Evolutionary conservation across 768 basidiomycete genomes (phyloP).

Genomic region (Ephemerocybe angulata): DNA sequence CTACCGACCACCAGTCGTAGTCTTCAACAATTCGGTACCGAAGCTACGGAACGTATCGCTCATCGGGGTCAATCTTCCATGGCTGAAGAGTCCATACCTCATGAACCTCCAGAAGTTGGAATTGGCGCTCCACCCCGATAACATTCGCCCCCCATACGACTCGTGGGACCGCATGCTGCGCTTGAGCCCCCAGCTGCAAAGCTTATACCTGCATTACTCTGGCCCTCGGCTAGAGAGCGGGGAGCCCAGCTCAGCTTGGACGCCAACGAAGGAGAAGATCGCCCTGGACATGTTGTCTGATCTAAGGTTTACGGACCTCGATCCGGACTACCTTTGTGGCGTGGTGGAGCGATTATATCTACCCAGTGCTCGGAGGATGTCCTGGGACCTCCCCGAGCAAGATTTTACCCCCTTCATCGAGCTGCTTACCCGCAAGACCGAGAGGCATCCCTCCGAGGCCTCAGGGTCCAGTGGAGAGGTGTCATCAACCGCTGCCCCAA

Average conservation of each 20-base stretch:
- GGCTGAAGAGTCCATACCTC: slow-evolving; percentile 50
- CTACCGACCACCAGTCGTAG: slow-evolving; percentile 53
- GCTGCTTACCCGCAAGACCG: slow-evolving; percentile 25
- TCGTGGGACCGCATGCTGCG: slow-evolving; percentile 55
- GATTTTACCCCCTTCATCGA: slow-evolving; percentile 48
- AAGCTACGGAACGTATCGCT: slow-evolving; percentile 52
- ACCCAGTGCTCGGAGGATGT: slow-evolving; percentile 42
- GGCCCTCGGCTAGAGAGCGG: slow-evolving; percentile 41
- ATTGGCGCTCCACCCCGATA: slow-evolving; percentile 57
- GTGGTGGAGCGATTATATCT: slow-evolving; percentile 45
- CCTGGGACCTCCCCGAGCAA: slow-evolving; percentile 52
- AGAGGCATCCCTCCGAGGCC: background rate
- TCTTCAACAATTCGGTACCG: slow-evolving; percentile 53
- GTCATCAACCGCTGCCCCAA: background rate
- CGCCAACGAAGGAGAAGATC: slow-evolving; percentile 29
- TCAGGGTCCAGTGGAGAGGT: background rate
- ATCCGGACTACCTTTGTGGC: slow-evolving; percentile 48
- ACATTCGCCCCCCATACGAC: slow-evolving; percentile 51
- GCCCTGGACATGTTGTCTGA: slow-evolving; percentile 37
- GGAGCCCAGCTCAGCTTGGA: slow-evolving; percentile 36
- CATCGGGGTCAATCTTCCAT: slow-evolving; percentile 64
- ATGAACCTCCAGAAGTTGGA: slow-evolving; percentile 47
- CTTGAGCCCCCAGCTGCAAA: slow-evolving; percentile 42
- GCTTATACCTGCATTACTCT: slow-evolving; percentile 54
- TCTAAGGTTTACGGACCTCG: slow-evolving; percentile 52